phyloP scores from a whole-genome alignment of 2,329 filamentous ascomycete genomes.

The Aspergillus luchuensis region DNA sequence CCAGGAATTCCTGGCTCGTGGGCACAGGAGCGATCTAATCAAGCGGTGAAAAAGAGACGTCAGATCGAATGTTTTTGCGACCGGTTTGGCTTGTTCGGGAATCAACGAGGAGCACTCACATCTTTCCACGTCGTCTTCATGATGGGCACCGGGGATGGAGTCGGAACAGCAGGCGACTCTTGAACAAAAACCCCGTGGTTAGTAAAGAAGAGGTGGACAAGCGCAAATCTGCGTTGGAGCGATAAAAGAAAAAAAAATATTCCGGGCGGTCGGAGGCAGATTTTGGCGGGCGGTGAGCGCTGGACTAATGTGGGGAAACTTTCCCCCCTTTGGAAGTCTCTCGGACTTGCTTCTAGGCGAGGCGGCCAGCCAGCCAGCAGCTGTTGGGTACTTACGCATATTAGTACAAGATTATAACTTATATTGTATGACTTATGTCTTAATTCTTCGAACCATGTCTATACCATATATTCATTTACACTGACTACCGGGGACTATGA shows the following conservation, averaged over 20 bases:
- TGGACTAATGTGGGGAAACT: neutral
- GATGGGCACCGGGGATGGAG: slow-evolving; percentile 36
- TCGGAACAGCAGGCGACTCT: slow-evolving; percentile 13
- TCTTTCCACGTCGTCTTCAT: slow-evolving; percentile 66
- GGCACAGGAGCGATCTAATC: slow-evolving; percentile 76
- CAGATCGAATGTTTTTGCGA: slow-evolving; percentile 7
- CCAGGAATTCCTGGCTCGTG: slow-evolving; percentile 91
- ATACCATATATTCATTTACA: slow-evolving; percentile 25
- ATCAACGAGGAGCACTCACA: slow-evolving; percentile 32
- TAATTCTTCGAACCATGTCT: neutral
- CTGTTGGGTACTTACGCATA: no score
- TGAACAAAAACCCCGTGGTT: slow-evolving; percentile 6
- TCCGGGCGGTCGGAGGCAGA: slow-evolving; percentile 21
- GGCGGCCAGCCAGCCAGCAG: neutral
- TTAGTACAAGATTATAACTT: no score
- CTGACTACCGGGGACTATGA: slow-evolving; percentile 27
- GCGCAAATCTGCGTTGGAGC: slow-evolving; percentile 7
- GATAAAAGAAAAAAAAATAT: slow-evolving; percentile 22
- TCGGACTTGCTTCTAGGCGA: neutral
- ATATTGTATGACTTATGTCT: no score
- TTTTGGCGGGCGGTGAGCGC: slow-evolving; percentile 24
- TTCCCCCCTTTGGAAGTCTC: neutral
- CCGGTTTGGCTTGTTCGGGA: neutral
- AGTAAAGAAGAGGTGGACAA: neutral
- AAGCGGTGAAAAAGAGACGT: slow-evolving; percentile 42